A percentile compares a stretch with the other conserved stretches of the same genome.
Conservation (phyloP, 352 stramenopile genomes). For the Phytopythium chamaehyphon region DNA sequence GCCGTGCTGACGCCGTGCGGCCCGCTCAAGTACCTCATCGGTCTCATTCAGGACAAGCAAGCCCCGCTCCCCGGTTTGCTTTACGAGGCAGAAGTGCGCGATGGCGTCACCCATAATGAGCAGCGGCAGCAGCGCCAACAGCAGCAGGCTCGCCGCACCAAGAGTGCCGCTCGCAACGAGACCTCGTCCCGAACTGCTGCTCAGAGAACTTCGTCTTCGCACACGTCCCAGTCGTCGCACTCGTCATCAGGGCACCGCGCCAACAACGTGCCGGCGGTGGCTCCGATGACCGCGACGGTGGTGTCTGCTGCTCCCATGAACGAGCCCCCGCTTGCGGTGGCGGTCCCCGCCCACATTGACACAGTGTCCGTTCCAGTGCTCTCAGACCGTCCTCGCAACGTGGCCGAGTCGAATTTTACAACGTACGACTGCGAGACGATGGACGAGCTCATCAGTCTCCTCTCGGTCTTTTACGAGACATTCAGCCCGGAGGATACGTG, state of each 20-base stretch:
- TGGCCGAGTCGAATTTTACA: slow-evolving; percentile 70
- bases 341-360: slow-evolving; percentile 14
- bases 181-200: slow-evolving; percentile 3
- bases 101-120: slow-evolving; percentile 57
- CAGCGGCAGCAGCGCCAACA: slow-evolving; percentile 19
- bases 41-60: slow-evolving; percentile 92
- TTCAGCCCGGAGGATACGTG: slow-evolving; percentile 80
- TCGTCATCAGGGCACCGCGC: background rate
- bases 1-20: slow-evolving; percentile 97
- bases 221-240: slow-evolving; percentile 31
- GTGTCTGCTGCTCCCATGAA: slow-evolving; percentile 6
- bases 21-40: slow-evolving; percentile 91
- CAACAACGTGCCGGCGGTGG: slow-evolving; percentile 11
- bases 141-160: slow-evolving; percentile 11
- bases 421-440: slow-evolving; percentile 78
- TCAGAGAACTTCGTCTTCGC: slow-evolving; percentile 31
- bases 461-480: slow-evolving; percentile 66
- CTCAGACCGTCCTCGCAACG: slow-evolving; percentile 51
- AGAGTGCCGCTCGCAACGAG: slow-evolving; percentile 10
- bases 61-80: slow-evolving; percentile 91
- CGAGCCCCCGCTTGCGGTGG: slow-evolving; percentile 5
- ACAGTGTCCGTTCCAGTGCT: slow-evolving; percentile 26
- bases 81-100: slow-evolving; percentile 92
- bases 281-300: slow-evolving; percentile 13
- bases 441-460: slow-evolving; percentile 59